These are phyloP conservation scores for Diutina scorzettiae DNA, from an alignment of 1,139 yeast genomes.

Conservation along the genomic window DNA sequence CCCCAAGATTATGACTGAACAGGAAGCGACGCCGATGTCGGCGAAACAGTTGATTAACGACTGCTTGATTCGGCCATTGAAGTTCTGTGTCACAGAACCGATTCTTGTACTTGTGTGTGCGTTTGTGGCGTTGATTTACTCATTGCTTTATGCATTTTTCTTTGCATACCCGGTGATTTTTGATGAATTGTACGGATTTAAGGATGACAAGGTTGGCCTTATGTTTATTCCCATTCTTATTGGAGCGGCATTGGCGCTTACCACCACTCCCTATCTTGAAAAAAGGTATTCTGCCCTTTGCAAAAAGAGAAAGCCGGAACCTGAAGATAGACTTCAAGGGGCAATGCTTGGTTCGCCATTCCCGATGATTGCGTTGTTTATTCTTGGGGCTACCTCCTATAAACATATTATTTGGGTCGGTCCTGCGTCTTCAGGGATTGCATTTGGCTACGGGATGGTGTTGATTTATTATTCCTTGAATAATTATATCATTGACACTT, in stretches of 20 bases:
- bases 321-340: constrained; percentile 80
- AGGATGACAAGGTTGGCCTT: constrained; percentile 63
- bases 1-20: constrained; percentile 79
- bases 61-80: constrained; percentile 64
- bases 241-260: constrained; percentile 66
- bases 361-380: constrained; percentile 78
- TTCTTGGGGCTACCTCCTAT: constrained; percentile 79
- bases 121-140: constrained; percentile 79
- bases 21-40: constrained; percentile 67
- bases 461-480: constrained; percentile 76
- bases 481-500: constrained; percentile 81
- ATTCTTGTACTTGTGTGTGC: constrained; percentile 72
- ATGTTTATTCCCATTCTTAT: constrained; percentile 82
- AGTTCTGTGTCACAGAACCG: constrained; percentile 68
- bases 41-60: constrained; percentile 52
- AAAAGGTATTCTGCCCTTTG: constrained; percentile 40
- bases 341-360: constrained; percentile 88
- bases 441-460: constrained; percentile 90
- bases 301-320: constrained; percentile 53
- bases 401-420: constrained; percentile 85
- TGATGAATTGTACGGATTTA: constrained; percentile 49
- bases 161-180: constrained; percentile 79
- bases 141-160: constrained; percentile 82
- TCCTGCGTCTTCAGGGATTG: constrained; percentile 82
- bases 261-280: constrained; percentile 65